These are phyloP conservation scores for Geosmithia putterillii DNA, from an alignment of 2,329 filamentous ascomycete species.

Conservation along the genomic window DNA sequence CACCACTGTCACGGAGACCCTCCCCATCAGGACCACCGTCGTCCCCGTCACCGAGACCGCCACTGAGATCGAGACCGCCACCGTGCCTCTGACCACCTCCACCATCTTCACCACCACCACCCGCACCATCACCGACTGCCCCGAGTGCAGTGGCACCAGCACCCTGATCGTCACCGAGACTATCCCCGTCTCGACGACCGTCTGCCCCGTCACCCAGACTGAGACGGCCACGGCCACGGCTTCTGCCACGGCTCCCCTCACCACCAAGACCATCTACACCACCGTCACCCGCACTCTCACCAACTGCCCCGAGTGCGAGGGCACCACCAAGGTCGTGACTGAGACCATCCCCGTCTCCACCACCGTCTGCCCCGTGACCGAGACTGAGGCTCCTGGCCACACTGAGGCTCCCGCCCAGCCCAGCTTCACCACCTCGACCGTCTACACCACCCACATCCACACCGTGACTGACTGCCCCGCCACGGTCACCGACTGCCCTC, in stretches of 20 bases:
- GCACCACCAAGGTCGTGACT: slow-evolving; percentile 3
- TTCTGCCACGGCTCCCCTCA: background rate
- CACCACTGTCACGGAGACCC: slow-evolving; percentile 13
- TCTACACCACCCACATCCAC: slow-evolving; percentile 40
- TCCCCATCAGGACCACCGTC: slow-evolving; percentile 39
- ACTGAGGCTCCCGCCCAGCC: background rate
- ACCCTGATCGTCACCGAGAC: slow-evolving; percentile 8
- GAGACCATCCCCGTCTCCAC: slow-evolving; percentile 16
- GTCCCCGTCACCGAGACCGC: slow-evolving; percentile 41
- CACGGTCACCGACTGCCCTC: slow-evolving; percentile 45
- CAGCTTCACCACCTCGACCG: slow-evolving; percentile 19
- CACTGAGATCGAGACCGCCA: slow-evolving; percentile 28
- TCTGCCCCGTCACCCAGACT: slow-evolving; percentile 13
- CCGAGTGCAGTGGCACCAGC: slow-evolving; percentile 33
- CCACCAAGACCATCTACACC: slow-evolving; percentile 10
- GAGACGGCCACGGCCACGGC: slow-evolving; percentile 1
- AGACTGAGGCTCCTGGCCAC: background rate
- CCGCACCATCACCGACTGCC: slow-evolving; percentile 45
- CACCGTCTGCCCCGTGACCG: slow-evolving; percentile 17
- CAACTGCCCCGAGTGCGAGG: slow-evolving; percentile 35
- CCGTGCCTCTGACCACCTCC: slow-evolving; percentile 11
- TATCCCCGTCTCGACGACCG: slow-evolving; percentile 17
- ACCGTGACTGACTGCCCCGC: slow-evolving; percentile 46
- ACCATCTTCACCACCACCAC: slow-evolving; percentile 40
- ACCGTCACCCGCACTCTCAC: slow-evolving; percentile 1